Base-by-base conservation (phyloP, 2,329 filamentous ascomycete species). In the Cercospora nicotianae region DNA sequence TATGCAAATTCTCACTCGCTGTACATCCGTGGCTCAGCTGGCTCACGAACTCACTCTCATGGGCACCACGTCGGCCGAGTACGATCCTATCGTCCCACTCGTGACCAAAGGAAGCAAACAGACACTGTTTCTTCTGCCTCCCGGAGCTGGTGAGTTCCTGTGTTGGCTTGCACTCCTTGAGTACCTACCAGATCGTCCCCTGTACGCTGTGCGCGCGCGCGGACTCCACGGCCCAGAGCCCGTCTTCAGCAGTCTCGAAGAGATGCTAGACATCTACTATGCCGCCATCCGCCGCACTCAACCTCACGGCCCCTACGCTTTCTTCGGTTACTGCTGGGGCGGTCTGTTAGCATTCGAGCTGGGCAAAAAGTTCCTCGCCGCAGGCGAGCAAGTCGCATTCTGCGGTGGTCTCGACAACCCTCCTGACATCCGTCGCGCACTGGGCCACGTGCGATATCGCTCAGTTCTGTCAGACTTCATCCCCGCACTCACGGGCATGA, bases 291-390 rank as follows among this genome's bases (percentile, higher is more conserved):
- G 78, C 18, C 23, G 64, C 3, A 67, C 65, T 0, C 85, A 87
- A 66, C 83, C 84, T 0, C 13, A 74, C 0, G 84, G 85, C 0
- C 85, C 85, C 0, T 87, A 87, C 69, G 82, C 82, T 0, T 72
- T 87, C 0, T 82, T 82, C 0, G 85, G 85, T 0, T 87, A 87
- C 72, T 82, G 78, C 3, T 86, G 82, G 70, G 85, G 85, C 1
- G 70, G 78, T 0, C 84, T 84, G 74, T 66, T 86, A 0, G 82
- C 83, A 0, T 87, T 86, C 66, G 85, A 87, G 72, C 73, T 83
- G 0, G 77, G 79, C 12, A 86, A 87, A 73, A 31, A 69, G 1
- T 77, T 87, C 9, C 79, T 85, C 58, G 69, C 67, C 8, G 69
- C 30, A 4, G 69, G 67, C 5, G 64, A 71, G 28, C 7, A 60